phyloP scores from a whole-genome alignment of 805 yeast genomes.

The Yarrowia divulgata region DNA sequence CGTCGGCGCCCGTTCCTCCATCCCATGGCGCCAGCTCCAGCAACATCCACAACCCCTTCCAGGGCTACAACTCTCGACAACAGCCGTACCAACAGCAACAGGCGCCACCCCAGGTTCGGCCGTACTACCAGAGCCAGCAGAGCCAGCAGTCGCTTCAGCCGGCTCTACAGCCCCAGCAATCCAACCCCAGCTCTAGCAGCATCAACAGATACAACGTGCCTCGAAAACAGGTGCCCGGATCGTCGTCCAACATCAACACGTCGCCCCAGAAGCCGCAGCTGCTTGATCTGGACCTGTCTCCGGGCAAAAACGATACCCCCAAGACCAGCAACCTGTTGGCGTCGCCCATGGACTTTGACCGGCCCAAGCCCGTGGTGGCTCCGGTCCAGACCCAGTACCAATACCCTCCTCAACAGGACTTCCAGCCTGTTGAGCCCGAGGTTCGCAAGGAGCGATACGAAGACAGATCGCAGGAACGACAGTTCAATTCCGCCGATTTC shows the following conservation, averaged over 20 bases:
- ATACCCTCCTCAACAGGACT: slow-evolving; percentile 26
- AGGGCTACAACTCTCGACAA: slow-evolving; percentile 37
- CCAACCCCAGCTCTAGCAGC: slow-evolving; percentile 26
- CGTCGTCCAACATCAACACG: slow-evolving; percentile 8
- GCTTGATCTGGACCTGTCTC: slow-evolving; percentile 39
- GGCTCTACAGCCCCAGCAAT: not conserved
- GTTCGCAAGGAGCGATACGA: slow-evolving; percentile 16
- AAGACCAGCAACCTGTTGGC: slow-evolving; percentile 12
- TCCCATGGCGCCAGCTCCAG: slow-evolving; percentile 23
- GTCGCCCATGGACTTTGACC: slow-evolving; percentile 7
- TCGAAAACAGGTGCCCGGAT: slow-evolving; percentile 17
- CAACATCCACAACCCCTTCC: slow-evolving; percentile 27
- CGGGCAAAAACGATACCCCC: slow-evolving; percentile 27
- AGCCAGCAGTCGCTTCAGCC: slow-evolving; percentile 15
- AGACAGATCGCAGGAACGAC: slow-evolving; percentile 28
- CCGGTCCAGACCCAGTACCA: slow-evolving; percentile 33
- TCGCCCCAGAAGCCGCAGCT: slow-evolving; percentile 32
- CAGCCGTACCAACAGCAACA: slow-evolving; percentile 11
- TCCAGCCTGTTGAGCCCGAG: slow-evolving; percentile 22
- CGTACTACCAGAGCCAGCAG: slow-evolving; percentile 32
- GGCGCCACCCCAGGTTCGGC: slow-evolving; percentile 20
- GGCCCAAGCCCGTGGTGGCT: slow-evolving; percentile 12
- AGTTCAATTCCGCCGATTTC: slow-evolving; percentile 30
- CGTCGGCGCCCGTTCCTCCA: slow-evolving; percentile 4
- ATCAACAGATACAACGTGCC: slow-evolving; percentile 29